Percentiles rank a stretch among this genome's conserved stretches.
These are phyloP conservation scores for Cardamine resedifolia DNA, from an alignment of 345 rosid genomes.

Conservation along the genomic window DNA sequence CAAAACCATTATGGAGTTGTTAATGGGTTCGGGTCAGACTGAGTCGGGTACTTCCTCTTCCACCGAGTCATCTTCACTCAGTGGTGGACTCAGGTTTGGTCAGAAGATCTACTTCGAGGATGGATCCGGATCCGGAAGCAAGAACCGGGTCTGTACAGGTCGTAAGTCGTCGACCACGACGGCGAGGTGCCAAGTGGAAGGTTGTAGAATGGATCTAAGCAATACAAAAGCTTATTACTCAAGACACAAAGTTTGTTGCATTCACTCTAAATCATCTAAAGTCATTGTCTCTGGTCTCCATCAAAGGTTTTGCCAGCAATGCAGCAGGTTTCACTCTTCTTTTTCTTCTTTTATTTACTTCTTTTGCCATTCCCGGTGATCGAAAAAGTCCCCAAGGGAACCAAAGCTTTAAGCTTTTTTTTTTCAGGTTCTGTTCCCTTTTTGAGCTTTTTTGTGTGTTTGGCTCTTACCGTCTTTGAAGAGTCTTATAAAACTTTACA, in stretches of 20 bases:
- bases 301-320: conserved; percentile 98
- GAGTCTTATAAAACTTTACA: conserved; percentile 34
- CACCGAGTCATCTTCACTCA: conserved; percentile 46
- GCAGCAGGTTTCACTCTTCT: conserved; percentile 67
- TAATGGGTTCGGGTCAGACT: conserved; percentile 47
- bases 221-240: conserved; percentile 85
- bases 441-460: conserved; percentile 13
- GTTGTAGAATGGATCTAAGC: conserved; percentile 91
- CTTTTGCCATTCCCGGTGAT: conserved; percentile 13
- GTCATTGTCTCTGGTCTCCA: conserved; percentile 78
- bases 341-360: neutral
- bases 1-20: conserved; percentile 44
- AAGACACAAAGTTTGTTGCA: conserved; percentile 82
- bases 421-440: conserved; percentile 6
- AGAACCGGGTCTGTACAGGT: conserved; percentile 35
- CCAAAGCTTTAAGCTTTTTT: conserved; percentile 30
- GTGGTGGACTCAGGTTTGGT: conserved; percentile 72
- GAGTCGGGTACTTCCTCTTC: conserved; percentile 55
- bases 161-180: conserved; percentile 45
- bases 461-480: conserved; percentile 35
- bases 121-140: conserved; percentile 46
- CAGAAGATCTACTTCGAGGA: conserved; percentile 81
- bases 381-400: neutral
- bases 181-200: conserved; percentile 88
- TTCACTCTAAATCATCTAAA: conserved; percentile 77